Base-by-base conservation (phyloP, 495 filamentous ascomycete genomes). In the Bacidia gigantensis region DNA sequence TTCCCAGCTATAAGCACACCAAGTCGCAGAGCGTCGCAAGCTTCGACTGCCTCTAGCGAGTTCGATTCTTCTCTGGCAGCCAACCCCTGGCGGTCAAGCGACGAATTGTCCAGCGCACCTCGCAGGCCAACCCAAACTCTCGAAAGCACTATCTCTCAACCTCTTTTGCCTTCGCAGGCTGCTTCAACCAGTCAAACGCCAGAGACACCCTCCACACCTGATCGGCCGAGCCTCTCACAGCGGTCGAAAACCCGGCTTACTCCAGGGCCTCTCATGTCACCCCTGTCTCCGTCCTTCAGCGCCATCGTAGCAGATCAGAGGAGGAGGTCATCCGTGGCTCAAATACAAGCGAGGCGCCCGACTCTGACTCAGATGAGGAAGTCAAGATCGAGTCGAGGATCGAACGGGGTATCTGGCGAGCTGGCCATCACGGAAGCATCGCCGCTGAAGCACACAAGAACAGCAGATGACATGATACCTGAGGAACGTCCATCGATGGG, bases 231-330 rank as follows among this genome's bases (percentile, higher is more conserved):
- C 48, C 39, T 61, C 23, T 45, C 58, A 21, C 32, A 53, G 45
- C 22, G 39, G 44, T 32, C 64, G 51, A 56, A 62, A 41, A 42
- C 64, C 40, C 65, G 67, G 21, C 68, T 76, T 50, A 72, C 68
- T 0, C 78, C 74, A 14, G 71, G 68, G 18, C 72, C 71, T 3
- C 60, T 75, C 24, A 64, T 73, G 20, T 69, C 71, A 2, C 72
- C 77, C 3, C 64, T 81, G 0, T 80, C 77, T 0, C 71, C 71
- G 12, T 62, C 74, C 18, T 70, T 82, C 50, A 77, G 69, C 60
- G 78, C 73, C 1, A 72, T 82, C 2, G 76, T 82, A 3, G 80
- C 79, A 3, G 82, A 86, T 56, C 74, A 76, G 18, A 59, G 82
- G 3, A 72, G 77, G 24, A 72, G 77, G 10, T 76, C 75, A 22